Base-by-base conservation (phyloP, 2,329 filamentous ascomycete species). In the Phyllosticta ampelicida region DNA sequence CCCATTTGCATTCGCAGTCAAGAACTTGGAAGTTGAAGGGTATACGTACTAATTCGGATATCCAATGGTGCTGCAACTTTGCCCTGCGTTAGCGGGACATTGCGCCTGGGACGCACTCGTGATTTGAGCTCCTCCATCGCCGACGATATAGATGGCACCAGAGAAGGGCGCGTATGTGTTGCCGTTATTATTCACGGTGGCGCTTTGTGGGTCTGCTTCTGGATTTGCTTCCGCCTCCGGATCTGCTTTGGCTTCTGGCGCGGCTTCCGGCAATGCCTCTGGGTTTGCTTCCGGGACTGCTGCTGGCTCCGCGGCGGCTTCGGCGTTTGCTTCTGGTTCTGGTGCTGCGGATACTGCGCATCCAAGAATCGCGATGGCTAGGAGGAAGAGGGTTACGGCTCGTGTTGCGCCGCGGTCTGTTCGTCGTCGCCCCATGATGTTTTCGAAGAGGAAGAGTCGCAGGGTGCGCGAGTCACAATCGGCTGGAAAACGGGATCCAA, bases 21-120 rank as follows among this genome's bases (percentile, higher is more conserved):
- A 55, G 13, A 50, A 21, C 18, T n/a, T 16, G 30, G 11, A 8
- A 8, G 28, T 21, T 21, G 2, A 5, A 13, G 18, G 10, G 6
- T 36, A 4, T 5, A 52, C 21, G 60, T 63, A 77, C 76, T 73
- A 78, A 56, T 72, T 71, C 6, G 73, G 68, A 50, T 73, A 67
- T 30, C 69, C 65, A 53, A 77, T 74, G 28, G 66, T 70, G 51
- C 68, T 70, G 63, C 76, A 78, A 63, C 71, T 74, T 57, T 72
- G 61, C 2, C 68, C 68, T n/a, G 70, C 70, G 3, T 65, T 65
- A 9, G 63, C 63, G 21, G 71, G 71, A 59, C 71, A 73, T 55
- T 65, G 61, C 9, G 69, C 70, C 9, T 56, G 61, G 48, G 63
- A 67, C 1, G 71, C 70, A 10, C 66, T 67, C 20, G 65, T 68